Conservation (phyloP, 2,329 filamentous ascomycete species). For the Myriosclerotinia duriaeana region DNA sequence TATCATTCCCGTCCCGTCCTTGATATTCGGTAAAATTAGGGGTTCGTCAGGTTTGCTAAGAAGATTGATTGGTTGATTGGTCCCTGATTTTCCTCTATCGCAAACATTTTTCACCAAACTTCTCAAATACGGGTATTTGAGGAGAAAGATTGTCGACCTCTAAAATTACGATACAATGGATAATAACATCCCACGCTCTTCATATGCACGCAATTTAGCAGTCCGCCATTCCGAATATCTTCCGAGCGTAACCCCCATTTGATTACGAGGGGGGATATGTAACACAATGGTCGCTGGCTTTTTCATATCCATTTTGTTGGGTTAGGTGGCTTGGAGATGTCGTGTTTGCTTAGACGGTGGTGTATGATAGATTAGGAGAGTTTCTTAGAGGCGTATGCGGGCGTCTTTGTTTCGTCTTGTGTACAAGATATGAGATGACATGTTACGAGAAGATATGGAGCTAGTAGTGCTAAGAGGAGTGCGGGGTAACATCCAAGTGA, state of each 20-base stretch:
- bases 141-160: not conserved
- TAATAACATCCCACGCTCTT: not conserved
- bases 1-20: not conserved
- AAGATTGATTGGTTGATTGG: not conserved
- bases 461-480: not conserved
- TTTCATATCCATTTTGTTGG: constrained; percentile 16
- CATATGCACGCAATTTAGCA: not conserved
- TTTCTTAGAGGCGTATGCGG: not conserved
- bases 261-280: constrained; percentile 1
- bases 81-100: not conserved
- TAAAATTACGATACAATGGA: not conserved
- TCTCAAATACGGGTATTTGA: too few relatives aligned
- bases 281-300: not conserved
- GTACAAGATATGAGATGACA: not conserved
- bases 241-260: not conserved
- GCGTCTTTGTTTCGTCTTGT: constrained; percentile 5
- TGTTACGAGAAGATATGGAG: too few relatives aligned
- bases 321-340: not conserved
- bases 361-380: constrained; percentile 5
- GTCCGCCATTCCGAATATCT: constrained; percentile 2
- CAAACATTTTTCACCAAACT: not conserved
- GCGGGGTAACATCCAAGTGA: constrained; percentile 9
- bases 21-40: constrained; percentile 14
- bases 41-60: not conserved
- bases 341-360: not conserved